phyloP scores from a whole-genome alignment of 2,329 filamentous ascomycete genomes.

The Aureobasidium sp. region DNA sequence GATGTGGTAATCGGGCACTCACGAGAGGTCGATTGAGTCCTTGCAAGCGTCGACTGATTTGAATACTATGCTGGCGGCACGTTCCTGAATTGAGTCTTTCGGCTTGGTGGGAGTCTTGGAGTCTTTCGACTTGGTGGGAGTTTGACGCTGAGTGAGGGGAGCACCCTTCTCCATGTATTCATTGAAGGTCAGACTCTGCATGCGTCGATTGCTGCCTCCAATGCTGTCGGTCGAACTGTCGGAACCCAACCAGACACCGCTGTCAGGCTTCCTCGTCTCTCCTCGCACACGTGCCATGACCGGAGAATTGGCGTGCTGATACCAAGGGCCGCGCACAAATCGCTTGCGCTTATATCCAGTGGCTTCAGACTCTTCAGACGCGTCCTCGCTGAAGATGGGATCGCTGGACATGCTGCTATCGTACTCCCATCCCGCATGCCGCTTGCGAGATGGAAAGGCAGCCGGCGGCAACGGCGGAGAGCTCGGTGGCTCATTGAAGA shows the following conservation, averaged over 20 bases:
- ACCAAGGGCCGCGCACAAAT: slow-evolving; percentile 59
- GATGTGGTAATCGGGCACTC: slow-evolving; percentile 21
- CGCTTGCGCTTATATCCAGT: slow-evolving; percentile 46
- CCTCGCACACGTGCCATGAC: slow-evolving; percentile 19
- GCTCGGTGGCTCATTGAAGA: slow-evolving; percentile 10
- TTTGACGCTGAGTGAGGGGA: neutral
- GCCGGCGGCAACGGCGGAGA: slow-evolving; percentile 13
- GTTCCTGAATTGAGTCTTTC: slow-evolving; percentile 11
- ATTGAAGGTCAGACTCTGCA: slow-evolving; percentile 8
- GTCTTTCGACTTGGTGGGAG: neutral
- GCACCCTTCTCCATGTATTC: slow-evolving; percentile 5
- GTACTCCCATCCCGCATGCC: slow-evolving; percentile 21
- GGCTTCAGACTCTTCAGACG: slow-evolving; percentile 51
- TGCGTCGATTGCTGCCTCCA: slow-evolving; percentile 1
- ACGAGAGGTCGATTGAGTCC: slow-evolving; percentile 56
- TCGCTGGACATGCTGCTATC: slow-evolving; percentile 51
- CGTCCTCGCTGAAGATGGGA: slow-evolving; percentile 64
- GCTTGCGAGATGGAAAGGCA: slow-evolving; percentile 19
- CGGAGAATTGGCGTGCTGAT: slow-evolving; percentile 20
- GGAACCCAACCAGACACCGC: slow-evolving; percentile 60
- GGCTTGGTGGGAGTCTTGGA: neutral
- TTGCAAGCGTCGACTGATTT: slow-evolving; percentile 43
- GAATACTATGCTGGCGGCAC: slow-evolving; percentile 20
- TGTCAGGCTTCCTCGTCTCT: slow-evolving; percentile 54
- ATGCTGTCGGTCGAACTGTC: slow-evolving; percentile 32